A percentile compares a stretch with the other conserved stretches of the same genome.
phyloP scores from a whole-genome alignment of 805 yeast species.

The Phaffomyces antillensis region DNA sequence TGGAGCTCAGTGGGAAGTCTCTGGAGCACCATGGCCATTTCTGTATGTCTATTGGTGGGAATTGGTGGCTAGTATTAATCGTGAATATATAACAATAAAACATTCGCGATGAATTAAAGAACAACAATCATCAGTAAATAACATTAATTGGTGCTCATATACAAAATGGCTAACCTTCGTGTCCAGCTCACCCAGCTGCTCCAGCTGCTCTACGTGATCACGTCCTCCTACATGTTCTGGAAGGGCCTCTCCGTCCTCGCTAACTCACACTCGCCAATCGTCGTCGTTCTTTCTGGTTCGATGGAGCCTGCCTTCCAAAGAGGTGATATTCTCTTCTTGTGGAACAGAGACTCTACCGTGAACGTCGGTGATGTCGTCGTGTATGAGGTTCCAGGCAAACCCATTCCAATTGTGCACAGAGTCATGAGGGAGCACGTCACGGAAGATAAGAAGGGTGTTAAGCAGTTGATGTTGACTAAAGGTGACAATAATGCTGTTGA shows the following conservation, averaged over 20 bases:
- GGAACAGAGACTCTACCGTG: slow-evolving; percentile 69
- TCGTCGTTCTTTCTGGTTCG: slow-evolving; percentile 94
- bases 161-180: slow-evolving; percentile 57
- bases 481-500: slow-evolving; percentile 95
- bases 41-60: background rate
- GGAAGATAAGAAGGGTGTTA: slow-evolving; percentile 24
- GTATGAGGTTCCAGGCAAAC: slow-evolving; percentile 69
- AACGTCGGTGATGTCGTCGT: slow-evolving; percentile 92
- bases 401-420: slow-evolving; percentile 95
- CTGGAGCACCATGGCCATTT: background rate
- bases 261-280: slow-evolving; percentile 87
- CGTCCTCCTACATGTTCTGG: slow-evolving; percentile 92
- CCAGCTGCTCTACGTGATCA: slow-evolving; percentile 67
- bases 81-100: background rate
- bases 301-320: slow-evolving; percentile 99
- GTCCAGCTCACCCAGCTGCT: slow-evolving; percentile 58
- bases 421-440: slow-evolving; percentile 76
- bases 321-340: slow-evolving; percentile 86
- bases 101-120: background rate
- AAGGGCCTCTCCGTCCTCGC: slow-evolving; percentile 69
- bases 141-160: no score
- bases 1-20: slow-evolving; percentile 18
- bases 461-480: slow-evolving; percentile 79
- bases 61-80: background rate
- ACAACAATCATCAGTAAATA: background rate